phyloP scores from a whole-genome alignment of 495 filamentous ascomycete species.

The Talaromyces wortmannii region DNA sequence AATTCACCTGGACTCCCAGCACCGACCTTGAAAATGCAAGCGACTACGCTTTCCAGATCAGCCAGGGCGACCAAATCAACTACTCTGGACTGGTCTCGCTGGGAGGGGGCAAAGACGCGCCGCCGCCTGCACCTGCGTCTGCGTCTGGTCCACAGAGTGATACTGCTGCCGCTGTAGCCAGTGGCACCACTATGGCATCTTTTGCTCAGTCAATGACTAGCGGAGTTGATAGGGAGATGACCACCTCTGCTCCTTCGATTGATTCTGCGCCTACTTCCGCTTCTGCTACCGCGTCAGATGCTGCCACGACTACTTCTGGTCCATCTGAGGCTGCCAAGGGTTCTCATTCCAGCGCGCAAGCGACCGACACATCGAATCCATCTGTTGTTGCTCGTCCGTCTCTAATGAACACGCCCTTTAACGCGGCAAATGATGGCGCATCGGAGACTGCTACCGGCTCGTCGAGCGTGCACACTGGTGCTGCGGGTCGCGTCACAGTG shows the following conservation, averaged over 20 bases:
- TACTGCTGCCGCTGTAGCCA: neutral
- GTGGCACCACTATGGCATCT: neutral
- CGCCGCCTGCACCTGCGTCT: slow-evolving; percentile 6
- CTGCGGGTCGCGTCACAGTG: slow-evolving; percentile 1
- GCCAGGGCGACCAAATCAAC: slow-evolving; percentile 32
- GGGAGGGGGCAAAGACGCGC: slow-evolving; percentile 12
- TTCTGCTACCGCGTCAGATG: neutral
- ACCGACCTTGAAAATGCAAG: slow-evolving; percentile 24
- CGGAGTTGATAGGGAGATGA: neutral
- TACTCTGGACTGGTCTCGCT: slow-evolving; percentile 35
- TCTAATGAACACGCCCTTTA: neutral
- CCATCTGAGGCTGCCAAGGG: neutral
- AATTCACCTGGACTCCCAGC: slow-evolving; percentile 35
- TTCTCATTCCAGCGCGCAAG: neutral
- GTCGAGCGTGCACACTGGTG: slow-evolving; percentile 9
- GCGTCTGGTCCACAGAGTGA: neutral
- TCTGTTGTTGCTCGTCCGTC: neutral
- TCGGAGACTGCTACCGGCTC: neutral
- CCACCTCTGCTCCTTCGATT: neutral
- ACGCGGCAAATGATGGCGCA: neutral
- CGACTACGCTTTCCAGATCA: slow-evolving; percentile 42
- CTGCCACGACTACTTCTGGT: neutral
- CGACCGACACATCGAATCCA: neutral
- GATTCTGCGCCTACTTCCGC: neutral
- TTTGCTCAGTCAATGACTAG: slow-evolving; percentile 3